Evolutionary conservation across 257 asterid genomes (phyloP).

Genomic region (Solanum corneliomulleri): DNA sequence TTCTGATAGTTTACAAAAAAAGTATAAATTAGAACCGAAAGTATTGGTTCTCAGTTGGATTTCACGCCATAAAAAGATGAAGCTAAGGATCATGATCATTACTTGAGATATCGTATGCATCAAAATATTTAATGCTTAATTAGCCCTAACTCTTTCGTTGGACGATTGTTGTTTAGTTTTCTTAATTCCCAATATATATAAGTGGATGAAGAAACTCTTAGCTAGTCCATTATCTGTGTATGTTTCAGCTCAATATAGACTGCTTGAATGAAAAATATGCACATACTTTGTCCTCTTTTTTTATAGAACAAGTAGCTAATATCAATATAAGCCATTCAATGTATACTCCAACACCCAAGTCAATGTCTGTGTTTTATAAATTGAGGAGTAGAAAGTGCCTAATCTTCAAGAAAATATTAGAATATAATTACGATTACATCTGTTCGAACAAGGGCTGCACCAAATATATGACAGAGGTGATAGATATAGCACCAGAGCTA

Average conservation of each 20-base stretch:
- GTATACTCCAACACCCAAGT: neutral
- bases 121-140: neutral
- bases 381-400: neutral
- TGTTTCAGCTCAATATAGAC: neutral
- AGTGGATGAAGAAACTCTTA: neutral
- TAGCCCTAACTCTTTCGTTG: neutral
- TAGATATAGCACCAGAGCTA: neutral
- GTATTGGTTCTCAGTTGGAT: neutral
- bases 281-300: neutral
- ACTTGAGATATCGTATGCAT: neutral
- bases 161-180: neutral
- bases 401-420: neutral
- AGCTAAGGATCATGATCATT: neutral
- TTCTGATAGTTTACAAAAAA: neutral
- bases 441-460: neutral
- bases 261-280: neutral
- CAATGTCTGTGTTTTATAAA: neutral
- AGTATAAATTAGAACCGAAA: neutral
- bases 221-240: neutral
- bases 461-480: neutral
- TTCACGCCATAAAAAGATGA: neutral
- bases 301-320: neutral
- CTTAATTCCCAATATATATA: neutral
- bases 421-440: neutral
- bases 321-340: neutral